phyloP scores from a whole-genome alignment of 306 rosid genomes.

The Arachis hypogaea region DNA sequence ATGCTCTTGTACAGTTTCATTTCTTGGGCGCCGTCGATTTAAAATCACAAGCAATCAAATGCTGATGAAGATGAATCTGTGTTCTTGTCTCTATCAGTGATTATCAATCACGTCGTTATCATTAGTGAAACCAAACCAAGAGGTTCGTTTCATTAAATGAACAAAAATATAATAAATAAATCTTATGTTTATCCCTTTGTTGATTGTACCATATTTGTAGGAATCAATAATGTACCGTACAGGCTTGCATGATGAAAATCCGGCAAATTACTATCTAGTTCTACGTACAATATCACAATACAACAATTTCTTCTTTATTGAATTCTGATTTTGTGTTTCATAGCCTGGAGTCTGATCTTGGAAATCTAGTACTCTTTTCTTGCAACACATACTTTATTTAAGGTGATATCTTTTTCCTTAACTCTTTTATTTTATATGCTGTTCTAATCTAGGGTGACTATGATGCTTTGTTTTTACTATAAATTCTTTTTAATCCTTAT shows the following conservation, averaged over 20 bases:
- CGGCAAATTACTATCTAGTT: background rate
- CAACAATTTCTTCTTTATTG: background rate
- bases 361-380: too few species aligned
- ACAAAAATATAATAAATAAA: background rate
- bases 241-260: background rate
- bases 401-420: too few species aligned
- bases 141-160: background rate
- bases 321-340: too few species aligned
- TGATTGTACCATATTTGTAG: conserved; percentile 24
- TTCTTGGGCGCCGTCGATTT: background rate
- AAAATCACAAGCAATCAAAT: conserved; percentile 9
- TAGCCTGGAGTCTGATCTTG: too few species aligned
- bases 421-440: too few species aligned
- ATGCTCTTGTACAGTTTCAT: conserved; percentile 2
- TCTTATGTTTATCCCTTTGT: background rate
- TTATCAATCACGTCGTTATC: background rate
- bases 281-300: too few species aligned
- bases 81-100: conserved; percentile 16
- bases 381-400: too few species aligned
- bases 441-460: too few species aligned
- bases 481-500: background rate
- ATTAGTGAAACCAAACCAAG: conserved; percentile 11
- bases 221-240: background rate
- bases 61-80: background rate
- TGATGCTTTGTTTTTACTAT: background rate